A percentile compares a stretch with the other conserved stretches of the same genome.
These are phyloP conservation scores for Canavalia ensiformis DNA, from an alignment of 306 rosid species.

Conservation along the genomic window DNA sequence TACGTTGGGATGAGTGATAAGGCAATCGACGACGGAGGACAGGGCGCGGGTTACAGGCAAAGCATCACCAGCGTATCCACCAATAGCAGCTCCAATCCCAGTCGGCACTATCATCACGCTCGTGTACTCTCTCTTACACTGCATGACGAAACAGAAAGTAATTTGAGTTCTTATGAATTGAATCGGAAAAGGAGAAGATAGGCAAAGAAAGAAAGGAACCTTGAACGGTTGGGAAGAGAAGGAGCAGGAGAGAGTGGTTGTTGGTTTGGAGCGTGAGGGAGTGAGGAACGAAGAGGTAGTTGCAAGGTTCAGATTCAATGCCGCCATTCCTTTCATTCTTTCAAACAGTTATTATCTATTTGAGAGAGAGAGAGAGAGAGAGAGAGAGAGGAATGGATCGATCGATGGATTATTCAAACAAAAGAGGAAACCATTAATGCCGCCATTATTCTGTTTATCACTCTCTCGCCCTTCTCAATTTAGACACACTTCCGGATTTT, in stretches of 20 bases:
- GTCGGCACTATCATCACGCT: slow-evolving; percentile 89
- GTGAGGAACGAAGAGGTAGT: slow-evolving; percentile 15
- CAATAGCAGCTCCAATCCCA: slow-evolving; percentile 86
- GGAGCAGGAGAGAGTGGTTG: slow-evolving; percentile 53
- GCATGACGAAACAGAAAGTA: slow-evolving; percentile 44
- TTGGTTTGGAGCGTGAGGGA: slow-evolving; percentile 22
- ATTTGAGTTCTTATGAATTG: not conserved
- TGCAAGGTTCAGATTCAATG: no score
- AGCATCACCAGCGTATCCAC: slow-evolving; percentile 93
- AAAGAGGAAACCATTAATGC: no score
- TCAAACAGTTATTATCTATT: no score
- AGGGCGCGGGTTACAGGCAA: slow-evolving; percentile 88
- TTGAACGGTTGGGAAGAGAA: slow-evolving; percentile 46
- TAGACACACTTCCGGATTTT: no score
- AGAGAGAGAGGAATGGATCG: no score
- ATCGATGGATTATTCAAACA: no score
- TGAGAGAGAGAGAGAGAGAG: no score
- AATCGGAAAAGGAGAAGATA: not conserved
- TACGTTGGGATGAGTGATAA: slow-evolving; percentile 88
- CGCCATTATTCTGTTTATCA: no score
- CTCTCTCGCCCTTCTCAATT: no score
- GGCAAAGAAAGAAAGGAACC: not conserved
- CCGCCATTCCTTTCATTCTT: no score
- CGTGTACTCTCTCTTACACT: slow-evolving; percentile 79
- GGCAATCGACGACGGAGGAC: slow-evolving; percentile 84